phyloP scores from a whole-genome alignment of 208 protist genomes.

The Sergeia podlipaevii region DNA sequence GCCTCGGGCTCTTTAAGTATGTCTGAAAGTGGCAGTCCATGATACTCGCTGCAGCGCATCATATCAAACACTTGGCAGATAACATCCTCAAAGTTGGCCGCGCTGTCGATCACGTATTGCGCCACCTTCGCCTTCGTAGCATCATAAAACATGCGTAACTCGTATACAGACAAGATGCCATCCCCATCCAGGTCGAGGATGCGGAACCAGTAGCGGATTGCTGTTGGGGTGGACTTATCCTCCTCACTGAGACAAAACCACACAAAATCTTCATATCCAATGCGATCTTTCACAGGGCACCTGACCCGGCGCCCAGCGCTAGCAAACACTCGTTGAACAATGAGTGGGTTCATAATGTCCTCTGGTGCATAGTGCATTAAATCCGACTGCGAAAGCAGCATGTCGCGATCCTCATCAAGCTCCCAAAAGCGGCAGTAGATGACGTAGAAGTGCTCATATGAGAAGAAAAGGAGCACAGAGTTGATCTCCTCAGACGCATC shows the following conservation, averaged over 20 bases:
- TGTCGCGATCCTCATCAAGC: constrained; percentile 95
- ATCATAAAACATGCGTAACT: constrained; percentile 93
- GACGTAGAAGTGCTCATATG: constrained; percentile 99
- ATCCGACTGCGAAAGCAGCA: constrained; percentile 85
- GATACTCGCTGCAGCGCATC: constrained; percentile 50
- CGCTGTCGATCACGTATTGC: constrained; percentile 55
- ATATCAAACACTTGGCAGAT: constrained; percentile 95
- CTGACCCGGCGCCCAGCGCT: constrained; percentile 44
- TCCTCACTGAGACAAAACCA: constrained; percentile 96
- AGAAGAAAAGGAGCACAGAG: constrained; percentile 93
- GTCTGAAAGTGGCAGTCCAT: constrained; percentile 80
- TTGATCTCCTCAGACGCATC: constrained; percentile 91
- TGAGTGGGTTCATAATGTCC: constrained; percentile 68
- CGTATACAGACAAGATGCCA: constrained; percentile 91
- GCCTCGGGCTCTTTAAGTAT: constrained; percentile 78
- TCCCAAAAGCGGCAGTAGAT: constrained; percentile 99
- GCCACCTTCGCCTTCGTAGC: constrained; percentile 81
- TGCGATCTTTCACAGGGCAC: constrained; percentile 38
- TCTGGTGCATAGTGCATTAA: constrained; percentile 83
- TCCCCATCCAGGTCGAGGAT: constrained; percentile 94
- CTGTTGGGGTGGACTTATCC: constrained; percentile 90
- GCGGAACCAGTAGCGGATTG: constrained; percentile 95
- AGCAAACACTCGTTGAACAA: constrained; percentile 80
- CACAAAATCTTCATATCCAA: constrained; percentile 95
- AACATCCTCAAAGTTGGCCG: constrained; percentile 84